phyloP scores from a whole-genome alignment of 108 stramenopile genomes.

The Cylindrotheca fusiformis region DNA sequence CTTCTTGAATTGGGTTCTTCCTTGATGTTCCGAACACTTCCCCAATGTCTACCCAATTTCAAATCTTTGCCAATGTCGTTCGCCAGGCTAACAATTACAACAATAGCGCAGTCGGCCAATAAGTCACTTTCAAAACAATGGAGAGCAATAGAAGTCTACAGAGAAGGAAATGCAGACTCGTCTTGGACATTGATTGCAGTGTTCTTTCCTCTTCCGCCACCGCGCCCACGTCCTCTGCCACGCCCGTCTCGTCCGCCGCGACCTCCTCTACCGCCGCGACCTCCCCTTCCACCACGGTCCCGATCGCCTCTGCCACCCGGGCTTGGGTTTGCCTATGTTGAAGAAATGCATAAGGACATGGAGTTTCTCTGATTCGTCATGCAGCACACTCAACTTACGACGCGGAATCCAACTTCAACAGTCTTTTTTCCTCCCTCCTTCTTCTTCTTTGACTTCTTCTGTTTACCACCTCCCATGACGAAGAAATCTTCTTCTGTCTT shows the following conservation, averaged over 20 bases:
- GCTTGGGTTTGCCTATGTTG: conserved; percentile 26
- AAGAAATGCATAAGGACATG: conserved; percentile 4
- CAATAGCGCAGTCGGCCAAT: too few relatives aligned
- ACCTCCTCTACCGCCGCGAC: conserved; percentile 35
- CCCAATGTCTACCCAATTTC: too few relatives aligned
- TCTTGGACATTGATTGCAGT: conserved; percentile 56
- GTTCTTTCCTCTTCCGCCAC: conserved; percentile 39
- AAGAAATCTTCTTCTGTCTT: conserved; percentile 72
- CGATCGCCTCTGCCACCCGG: conserved; percentile 40
- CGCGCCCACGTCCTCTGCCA: conserved; percentile 31
- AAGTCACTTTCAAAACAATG: too few relatives aligned
- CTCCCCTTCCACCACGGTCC: conserved; percentile 46
- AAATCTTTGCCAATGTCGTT: too few relatives aligned
- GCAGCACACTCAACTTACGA: conserved; percentile 23
- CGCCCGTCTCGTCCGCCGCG: conserved; percentile 39
- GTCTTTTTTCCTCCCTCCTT: conserved; percentile 61
- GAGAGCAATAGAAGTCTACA: too few relatives aligned
- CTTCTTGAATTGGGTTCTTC: too few relatives aligned
- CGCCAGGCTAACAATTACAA: too few relatives aligned
- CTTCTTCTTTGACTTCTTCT: conserved; percentile 48
- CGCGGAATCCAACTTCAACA: conserved; percentile 74
- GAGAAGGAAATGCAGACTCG: conserved; percentile 72
- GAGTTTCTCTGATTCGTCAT: conserved; percentile 1
- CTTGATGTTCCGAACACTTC: too few relatives aligned
- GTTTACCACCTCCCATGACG: conserved; percentile 78